Base-by-base conservation (phyloP, 2,329 filamentous ascomycete genomes). In the Colletotrichum brevisporum region DNA sequence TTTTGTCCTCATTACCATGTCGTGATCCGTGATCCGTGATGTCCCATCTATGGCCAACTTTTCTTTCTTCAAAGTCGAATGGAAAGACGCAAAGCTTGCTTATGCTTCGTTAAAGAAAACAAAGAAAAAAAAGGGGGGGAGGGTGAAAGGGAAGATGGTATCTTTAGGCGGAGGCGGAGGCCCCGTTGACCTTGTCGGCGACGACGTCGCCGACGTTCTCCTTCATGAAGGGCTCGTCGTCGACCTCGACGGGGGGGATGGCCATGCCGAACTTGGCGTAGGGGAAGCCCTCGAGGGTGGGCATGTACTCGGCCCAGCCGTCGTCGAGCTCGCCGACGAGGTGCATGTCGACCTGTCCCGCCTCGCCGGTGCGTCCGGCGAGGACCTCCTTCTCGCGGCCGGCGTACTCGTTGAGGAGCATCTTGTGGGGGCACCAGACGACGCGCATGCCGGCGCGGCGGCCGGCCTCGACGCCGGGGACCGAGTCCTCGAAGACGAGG, bases 401-500 rank as follows among this genome's bases (percentile, higher is more conserved):
- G 48, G 85, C 83, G 75, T 93, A 97, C 78, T 95, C 93, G 60
- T 89, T 84, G 81, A 92, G 85, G 60, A 99, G 82, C 76, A 89
- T 93, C 1, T 90, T 89, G 81, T 98, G 94, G 26, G 96, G 96
- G 74, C 90, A 92, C 96, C 96, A 99, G 1, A 97, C 86, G 13
- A 97, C 94, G 73, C 95, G 90, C 95, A 98, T 98, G 0, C 95
- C 95, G 0, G 96, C 96, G 73, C 96, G 89, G 61, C 96, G 86
- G 5, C 94, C 96, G 2, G 94, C 90, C 82, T 99, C 96, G 3
- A 98, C 94, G 4, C 96, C 96, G 0, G 94, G 94, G 1, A 98
- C 95, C 53, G 92, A 94, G 80, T 99, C 96, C 82, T 99, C 96
- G 75, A 99, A 98, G 0, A 98, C 96, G 16, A 99, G 85, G 78